Percentiles rank a stretch among this genome's conserved stretches.
phyloP scores from a whole-genome alignment of 768 basidiomycete genomes.

The Termitomyces sp. region DNA sequence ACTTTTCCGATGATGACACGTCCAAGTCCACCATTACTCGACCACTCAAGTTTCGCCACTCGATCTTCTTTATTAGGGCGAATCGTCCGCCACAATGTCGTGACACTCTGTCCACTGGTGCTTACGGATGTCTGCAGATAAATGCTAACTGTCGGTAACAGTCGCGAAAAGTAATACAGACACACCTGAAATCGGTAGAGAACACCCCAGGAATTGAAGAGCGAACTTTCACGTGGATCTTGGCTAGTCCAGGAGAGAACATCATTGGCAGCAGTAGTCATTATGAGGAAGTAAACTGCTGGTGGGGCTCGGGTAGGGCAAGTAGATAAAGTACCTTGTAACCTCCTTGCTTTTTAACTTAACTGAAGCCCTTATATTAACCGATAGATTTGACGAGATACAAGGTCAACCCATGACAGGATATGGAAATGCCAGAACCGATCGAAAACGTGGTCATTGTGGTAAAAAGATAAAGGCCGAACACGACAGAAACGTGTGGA shows the following conservation, averaged over 20 bases:
- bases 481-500: conserved; percentile 71
- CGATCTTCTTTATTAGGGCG: conserved; percentile 85
- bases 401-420: conserved; percentile 15
- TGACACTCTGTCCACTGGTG: conserved; percentile 64
- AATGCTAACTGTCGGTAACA: conserved; percentile 23
- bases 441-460: conserved; percentile 74
- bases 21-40: conserved; percentile 76
- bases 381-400: conserved; percentile 45
- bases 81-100: conserved; percentile 78
- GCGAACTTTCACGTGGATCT: conserved; percentile 78
- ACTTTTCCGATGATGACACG: conserved; percentile 87
- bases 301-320: conserved; percentile 24
- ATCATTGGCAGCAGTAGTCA: conserved; percentile 58
- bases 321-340: conserved; percentile 21
- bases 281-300: conserved; percentile 28
- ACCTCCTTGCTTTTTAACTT: conserved; percentile 25
- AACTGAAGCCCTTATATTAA: conserved; percentile 57
- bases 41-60: conserved; percentile 87
- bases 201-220: conserved; percentile 81
- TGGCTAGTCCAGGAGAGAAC: conserved; percentile 85
- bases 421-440: conserved; percentile 53
- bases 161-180: conserved; percentile 16
- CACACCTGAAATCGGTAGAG: conserved; percentile 78
- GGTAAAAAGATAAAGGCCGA: conserved; percentile 70
- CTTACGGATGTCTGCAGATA: conserved; percentile 58